phyloP scores from a whole-genome alignment of 2,329 filamentous ascomycete species.

The Kalmusia sp. region DNA sequence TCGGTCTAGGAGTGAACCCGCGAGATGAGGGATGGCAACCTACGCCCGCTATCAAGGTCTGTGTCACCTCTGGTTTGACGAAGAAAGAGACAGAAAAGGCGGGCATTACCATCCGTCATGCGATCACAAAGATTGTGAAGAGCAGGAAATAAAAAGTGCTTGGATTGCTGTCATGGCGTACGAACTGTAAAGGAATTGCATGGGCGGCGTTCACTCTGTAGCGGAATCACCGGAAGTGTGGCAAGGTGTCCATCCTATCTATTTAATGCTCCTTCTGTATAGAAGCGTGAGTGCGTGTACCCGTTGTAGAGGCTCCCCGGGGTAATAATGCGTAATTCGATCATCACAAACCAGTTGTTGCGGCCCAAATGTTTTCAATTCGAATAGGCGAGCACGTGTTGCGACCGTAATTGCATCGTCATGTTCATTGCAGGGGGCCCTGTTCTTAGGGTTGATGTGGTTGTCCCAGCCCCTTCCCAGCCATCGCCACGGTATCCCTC shows the following conservation, averaged over 20 bases:
- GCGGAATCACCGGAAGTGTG: not conserved
- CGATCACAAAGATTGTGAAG: slow-evolving; percentile 89
- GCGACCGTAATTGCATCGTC: slow-evolving; percentile 7
- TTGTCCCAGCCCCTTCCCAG: slow-evolving; percentile 9
- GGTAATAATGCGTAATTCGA: slow-evolving; percentile 2
- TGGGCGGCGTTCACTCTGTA: slow-evolving; percentile 1
- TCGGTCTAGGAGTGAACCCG: slow-evolving; percentile 63
- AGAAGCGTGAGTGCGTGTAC: not conserved
- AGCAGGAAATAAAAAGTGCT: slow-evolving; percentile 48
- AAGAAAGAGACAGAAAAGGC: slow-evolving; percentile 98
- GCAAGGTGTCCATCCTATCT: no score
- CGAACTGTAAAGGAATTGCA: not conserved
- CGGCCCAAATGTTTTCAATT: no score
- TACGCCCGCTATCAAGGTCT: slow-evolving; percentile 88
- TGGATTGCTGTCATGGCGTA: not conserved
- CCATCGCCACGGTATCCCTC: slow-evolving; percentile 6
- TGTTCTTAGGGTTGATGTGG: not conserved
- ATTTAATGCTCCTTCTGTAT: not conserved
- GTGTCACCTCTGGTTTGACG: slow-evolving; percentile 83
- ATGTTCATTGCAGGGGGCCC: not conserved
- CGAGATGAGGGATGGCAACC: slow-evolving; percentile 73
- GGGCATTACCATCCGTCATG: slow-evolving; percentile 84
- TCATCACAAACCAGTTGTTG: not conserved
- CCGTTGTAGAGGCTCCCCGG: not conserved
- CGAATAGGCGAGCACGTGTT: not conserved